A percentile compares a stretch with the other conserved stretches of the same genome.
phyloP scores from a whole-genome alignment of 2,329 filamentous ascomycete species.

The Aureobasidium namibiae region DNA sequence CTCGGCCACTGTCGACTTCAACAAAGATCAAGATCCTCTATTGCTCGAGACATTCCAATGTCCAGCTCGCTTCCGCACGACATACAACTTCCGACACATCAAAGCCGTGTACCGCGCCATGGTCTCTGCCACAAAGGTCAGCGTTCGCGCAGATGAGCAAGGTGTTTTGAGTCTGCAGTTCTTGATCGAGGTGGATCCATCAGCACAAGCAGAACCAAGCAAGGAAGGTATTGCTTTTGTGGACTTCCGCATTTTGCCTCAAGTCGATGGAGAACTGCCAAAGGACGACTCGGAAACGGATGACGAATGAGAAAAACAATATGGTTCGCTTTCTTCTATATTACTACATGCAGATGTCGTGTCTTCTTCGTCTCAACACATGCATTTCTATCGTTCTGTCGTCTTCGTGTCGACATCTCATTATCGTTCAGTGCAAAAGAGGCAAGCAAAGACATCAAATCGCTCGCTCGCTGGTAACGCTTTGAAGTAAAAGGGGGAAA shows the following conservation, averaged over 20 bases:
- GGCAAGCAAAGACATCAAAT: not conserved
- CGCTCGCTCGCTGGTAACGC: not conserved
- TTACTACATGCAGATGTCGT: not conserved
- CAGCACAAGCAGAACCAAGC: conserved; percentile 15
- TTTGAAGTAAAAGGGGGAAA: not conserved
- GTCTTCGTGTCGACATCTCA: not conserved
- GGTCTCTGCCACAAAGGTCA: conserved; percentile 86
- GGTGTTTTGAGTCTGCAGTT: conserved; percentile 93
- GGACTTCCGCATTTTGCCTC: conserved; percentile 75
- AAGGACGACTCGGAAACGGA: not conserved
- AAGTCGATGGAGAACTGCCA: conserved; percentile 49
- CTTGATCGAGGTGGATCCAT: conserved; percentile 74
- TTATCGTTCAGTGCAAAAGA: not conserved
- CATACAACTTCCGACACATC: conserved; percentile 80
- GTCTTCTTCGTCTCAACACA: not conserved
- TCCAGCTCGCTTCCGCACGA: conserved; percentile 49
- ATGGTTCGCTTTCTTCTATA: not conserved
- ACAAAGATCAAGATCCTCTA: conserved; percentile 17
- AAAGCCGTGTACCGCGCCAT: conserved; percentile 86
- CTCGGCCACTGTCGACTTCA: conserved; percentile 53
- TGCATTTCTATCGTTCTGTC: not conserved
- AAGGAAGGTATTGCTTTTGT: conserved; percentile 56
- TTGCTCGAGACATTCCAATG: conserved; percentile 71
- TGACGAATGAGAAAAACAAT: not conserved
- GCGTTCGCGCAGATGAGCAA: conserved; percentile 76